These are phyloP conservation scores for Apiotrichum gamsii DNA, from an alignment of 1,284 basidiomycete genomes.

Conservation along the genomic window DNA sequence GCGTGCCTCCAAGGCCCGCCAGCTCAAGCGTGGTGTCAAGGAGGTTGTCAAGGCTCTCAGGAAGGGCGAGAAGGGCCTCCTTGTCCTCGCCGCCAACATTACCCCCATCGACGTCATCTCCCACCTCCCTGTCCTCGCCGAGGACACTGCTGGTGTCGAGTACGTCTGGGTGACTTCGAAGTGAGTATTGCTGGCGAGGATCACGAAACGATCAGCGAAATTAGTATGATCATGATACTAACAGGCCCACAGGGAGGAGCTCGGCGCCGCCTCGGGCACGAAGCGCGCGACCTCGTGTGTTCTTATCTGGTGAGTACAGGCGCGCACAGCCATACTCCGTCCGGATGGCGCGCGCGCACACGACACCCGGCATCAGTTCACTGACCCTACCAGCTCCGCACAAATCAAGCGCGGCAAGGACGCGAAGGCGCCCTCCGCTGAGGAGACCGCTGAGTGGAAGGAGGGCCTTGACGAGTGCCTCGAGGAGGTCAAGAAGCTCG, in stretches of 20 bases:
- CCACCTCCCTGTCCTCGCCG: slow-evolving; percentile 88
- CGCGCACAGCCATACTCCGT: slow-evolving; percentile 1
- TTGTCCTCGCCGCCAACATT: slow-evolving; percentile 93
- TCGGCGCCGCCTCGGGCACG: slow-evolving; percentile 90
- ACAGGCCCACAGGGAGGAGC: slow-evolving; percentile 70
- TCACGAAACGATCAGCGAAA: too few relatives aligned
- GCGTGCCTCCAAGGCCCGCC: slow-evolving; percentile 83
- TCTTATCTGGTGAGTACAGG: slow-evolving; percentile 57
- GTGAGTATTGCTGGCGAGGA: slow-evolving; percentile 28
- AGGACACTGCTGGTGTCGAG: slow-evolving; percentile 81
- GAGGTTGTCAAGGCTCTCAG: slow-evolving; percentile 93
- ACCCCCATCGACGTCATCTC: slow-evolving; percentile 97
- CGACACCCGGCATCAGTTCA: too few relatives aligned
- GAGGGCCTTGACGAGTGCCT: slow-evolving; percentile 65
- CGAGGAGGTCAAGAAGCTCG: slow-evolving; percentile 73
- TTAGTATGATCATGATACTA: slow-evolving; percentile 28
- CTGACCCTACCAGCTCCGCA: slow-evolving; percentile 31
- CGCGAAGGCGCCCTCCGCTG: slow-evolving; percentile 52
- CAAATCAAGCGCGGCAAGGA: slow-evolving; percentile 46
- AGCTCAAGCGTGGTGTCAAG: slow-evolving; percentile 91
- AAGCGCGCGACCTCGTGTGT: slow-evolving; percentile 98
- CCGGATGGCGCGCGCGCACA: too few relatives aligned
- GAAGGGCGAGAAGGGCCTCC: slow-evolving; percentile 89
- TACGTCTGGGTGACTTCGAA: slow-evolving; percentile 60
- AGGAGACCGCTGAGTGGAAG: slow-evolving; percentile 57